Evolutionary conservation across 1,139 yeast species (phyloP).

Genomic region (Hanseniaspora uvarum): DNA sequence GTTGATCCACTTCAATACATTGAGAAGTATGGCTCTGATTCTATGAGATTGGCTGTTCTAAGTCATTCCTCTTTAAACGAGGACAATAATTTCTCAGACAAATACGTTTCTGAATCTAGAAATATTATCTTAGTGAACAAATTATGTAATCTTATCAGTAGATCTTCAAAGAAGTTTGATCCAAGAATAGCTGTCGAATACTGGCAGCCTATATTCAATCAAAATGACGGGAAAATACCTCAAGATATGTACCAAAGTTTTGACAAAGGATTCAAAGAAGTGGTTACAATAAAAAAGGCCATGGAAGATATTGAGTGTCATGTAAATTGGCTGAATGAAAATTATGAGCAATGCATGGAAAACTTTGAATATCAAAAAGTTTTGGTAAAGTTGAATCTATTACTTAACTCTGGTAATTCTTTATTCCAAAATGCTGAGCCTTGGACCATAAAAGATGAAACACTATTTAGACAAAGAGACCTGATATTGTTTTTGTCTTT

Average conservation of each 20-base stretch:
- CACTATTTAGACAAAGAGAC: not conserved
- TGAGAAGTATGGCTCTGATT: conserved; percentile 57
- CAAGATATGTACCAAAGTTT: not conserved
- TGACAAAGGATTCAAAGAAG: not conserved
- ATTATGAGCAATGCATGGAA: conserved; percentile 8
- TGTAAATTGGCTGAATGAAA: not conserved
- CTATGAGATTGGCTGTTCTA: conserved; percentile 64
- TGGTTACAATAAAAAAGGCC: not conserved
- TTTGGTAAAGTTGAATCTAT: not conserved
- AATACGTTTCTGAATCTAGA: conserved; percentile 46
- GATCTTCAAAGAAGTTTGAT: conserved; percentile 61
- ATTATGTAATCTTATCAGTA: conserved; percentile 65
- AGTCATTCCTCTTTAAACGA: conserved; percentile 64
- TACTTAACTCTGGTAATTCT: conserved; percentile 4
- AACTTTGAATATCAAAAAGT: conserved; percentile 7
- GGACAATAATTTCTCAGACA: conserved; percentile 71
- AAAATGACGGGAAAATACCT: not conserved
- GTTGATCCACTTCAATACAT: conserved; percentile 71
- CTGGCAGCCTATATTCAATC: conserved; percentile 19
- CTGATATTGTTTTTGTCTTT: conserved; percentile 7
- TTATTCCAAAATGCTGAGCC: conserved; percentile 9
- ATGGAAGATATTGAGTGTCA: not conserved
- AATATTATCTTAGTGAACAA: conserved; percentile 60
- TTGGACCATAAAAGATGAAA: conserved; percentile 2
- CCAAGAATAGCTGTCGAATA: conserved; percentile 37